Percentiles rank a stretch among this genome's conserved stretches.
Conservation (phyloP, 768 basidiomycete genomes). For the Trametes villosa region DNA sequence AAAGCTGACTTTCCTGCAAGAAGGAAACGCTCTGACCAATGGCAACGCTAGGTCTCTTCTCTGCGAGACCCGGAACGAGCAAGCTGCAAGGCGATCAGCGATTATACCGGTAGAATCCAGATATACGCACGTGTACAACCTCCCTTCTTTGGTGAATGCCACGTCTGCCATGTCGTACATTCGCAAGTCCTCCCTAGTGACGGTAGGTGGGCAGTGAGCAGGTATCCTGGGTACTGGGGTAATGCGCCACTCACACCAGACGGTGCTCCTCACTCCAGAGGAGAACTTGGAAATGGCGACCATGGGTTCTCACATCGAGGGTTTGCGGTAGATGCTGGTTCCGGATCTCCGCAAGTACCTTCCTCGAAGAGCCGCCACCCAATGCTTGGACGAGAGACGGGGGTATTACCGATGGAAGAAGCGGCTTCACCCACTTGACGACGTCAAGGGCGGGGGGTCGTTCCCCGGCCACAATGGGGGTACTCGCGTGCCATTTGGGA, state of each 20-base stretch:
- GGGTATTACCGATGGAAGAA: not conserved
- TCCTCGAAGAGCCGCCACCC: conserved; percentile 29
- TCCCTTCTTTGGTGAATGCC: not conserved
- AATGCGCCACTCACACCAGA: not conserved
- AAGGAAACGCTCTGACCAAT: not conserved
- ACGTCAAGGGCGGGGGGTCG: conserved; percentile 10
- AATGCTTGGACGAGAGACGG: conserved; percentile 17
- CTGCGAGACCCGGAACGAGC: not conserved
- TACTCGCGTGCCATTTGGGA: not conserved
- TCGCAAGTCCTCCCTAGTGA: not conserved
- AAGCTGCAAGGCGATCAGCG: not conserved
- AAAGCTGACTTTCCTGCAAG: no score
- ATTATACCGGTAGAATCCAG: not conserved
- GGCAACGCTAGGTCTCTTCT: not conserved
- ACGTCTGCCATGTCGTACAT: not conserved
- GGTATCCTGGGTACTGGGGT: not conserved
- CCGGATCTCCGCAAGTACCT: conserved; percentile 37
- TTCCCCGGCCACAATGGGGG: not conserved
- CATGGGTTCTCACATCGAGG: not conserved
- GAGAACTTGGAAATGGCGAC: no score
- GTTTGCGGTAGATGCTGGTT: not conserved
- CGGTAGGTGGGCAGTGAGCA: not conserved
- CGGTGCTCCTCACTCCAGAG: no score
- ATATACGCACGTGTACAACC: not conserved
- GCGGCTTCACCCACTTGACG: not conserved